These are phyloP conservation scores for Saccharomyces hybrid DNA, from an alignment of 1,139 yeast species.

Conservation along the genomic window DNA sequence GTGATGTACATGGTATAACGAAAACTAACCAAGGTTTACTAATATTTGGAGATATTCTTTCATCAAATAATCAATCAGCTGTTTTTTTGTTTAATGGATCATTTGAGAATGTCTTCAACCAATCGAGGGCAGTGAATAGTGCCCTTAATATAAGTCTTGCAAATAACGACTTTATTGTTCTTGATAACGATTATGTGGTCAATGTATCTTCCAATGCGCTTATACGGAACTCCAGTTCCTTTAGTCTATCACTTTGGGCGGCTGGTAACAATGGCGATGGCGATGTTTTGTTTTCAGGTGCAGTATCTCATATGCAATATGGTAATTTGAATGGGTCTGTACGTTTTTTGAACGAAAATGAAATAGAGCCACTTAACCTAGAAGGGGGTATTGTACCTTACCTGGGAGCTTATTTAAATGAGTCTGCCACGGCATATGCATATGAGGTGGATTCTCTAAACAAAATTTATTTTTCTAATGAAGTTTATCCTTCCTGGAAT, in stretches of 20 bases:
- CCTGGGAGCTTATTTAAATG: conserved; percentile 24
- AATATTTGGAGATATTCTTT: conserved; percentile 17
- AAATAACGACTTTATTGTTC: conserved; percentile 16
- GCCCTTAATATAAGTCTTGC: conserved; percentile 8
- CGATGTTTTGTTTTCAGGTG: conserved; percentile 36
- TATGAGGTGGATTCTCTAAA: conserved; percentile 29
- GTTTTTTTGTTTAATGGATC: conserved; percentile 22
- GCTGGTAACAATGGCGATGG: conserved; percentile 26
- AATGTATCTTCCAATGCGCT: conserved; percentile 16
- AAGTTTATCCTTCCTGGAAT: conserved; percentile 6
- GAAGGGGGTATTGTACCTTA: conserved; percentile 13
- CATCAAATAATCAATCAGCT: conserved; percentile 10
- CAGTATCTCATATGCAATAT: conserved; percentile 13
- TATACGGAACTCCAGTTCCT: conserved; percentile 18
- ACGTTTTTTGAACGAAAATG: conserved; percentile 7
- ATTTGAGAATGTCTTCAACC: background rate
- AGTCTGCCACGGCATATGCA: conserved; percentile 21
- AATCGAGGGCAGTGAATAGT: background rate
- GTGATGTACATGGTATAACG: conserved; percentile 14
- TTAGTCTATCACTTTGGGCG: conserved; percentile 25
- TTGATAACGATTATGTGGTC: conserved; percentile 20
- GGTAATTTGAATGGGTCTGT: conserved; percentile 13
- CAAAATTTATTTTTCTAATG: conserved; percentile 35
- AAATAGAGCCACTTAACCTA: conserved; percentile 2
- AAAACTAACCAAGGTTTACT: conserved; percentile 20